phyloP scores from a whole-genome alignment of 1,284 basidiomycete species.

The Pisolithus thermaeus region DNA sequence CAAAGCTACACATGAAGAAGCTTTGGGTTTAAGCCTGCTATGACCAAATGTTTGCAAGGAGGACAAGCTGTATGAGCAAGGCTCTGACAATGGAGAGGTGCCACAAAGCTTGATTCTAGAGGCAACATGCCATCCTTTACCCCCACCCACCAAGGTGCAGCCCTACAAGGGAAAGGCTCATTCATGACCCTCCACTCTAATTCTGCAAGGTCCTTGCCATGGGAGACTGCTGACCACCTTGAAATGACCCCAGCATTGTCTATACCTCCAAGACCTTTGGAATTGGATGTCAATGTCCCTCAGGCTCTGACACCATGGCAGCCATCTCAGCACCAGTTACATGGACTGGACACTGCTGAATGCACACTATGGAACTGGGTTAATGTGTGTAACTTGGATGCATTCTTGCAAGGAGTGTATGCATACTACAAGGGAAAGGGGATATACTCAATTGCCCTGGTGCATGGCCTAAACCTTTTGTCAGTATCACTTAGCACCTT shows the following conservation, averaged over 20 bases:
- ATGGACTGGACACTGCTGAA: slow-evolving; percentile 79
- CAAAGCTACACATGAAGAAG: slow-evolving; percentile 46
- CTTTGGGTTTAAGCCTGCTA: slow-evolving; percentile 49
- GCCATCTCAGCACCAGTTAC: slow-evolving; percentile 45
- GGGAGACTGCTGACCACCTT: slow-evolving; percentile 33
- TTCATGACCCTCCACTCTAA: slow-evolving; percentile 44
- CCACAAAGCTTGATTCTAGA: slow-evolving; percentile 82
- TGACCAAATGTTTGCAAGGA: slow-evolving; percentile 63
- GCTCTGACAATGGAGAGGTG: slow-evolving; percentile 72
- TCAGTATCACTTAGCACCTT: slow-evolving; percentile 41
- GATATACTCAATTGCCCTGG: slow-evolving; percentile 88
- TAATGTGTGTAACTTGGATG: slow-evolving; percentile 94
- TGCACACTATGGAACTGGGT: slow-evolving; percentile 98
- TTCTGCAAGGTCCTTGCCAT: slow-evolving; percentile 37
- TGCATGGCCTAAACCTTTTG: slow-evolving; percentile 87
- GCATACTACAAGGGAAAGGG: slow-evolving; percentile 95
- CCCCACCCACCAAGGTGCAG: slow-evolving; percentile 20
- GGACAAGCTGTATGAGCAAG: slow-evolving; percentile 51
- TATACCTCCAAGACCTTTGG: slow-evolving; percentile 64
- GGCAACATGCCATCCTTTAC: slow-evolving; percentile 35
- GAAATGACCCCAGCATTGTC: slow-evolving; percentile 29
- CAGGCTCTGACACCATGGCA: slow-evolving; percentile 18
- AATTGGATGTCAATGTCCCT: slow-evolving; percentile 39
- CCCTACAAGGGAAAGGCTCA: slow-evolving; percentile 35
- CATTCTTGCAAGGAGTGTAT: slow-evolving; percentile 93